Conservation (phyloP, 1,284 basidiomycete genomes). For the Polyporus tsugae region DNA sequence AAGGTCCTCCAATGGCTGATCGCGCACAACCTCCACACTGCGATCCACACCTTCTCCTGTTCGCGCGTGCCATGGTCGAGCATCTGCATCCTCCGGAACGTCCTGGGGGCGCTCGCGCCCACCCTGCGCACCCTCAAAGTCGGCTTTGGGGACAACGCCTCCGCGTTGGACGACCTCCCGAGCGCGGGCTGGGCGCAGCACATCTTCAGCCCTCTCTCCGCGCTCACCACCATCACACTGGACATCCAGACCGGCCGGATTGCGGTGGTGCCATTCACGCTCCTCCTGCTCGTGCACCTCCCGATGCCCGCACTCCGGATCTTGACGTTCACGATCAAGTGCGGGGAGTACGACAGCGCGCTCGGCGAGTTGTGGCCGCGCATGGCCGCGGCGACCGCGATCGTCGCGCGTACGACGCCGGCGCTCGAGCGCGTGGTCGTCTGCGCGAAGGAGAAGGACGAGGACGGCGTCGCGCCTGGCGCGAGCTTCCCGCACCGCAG, state of each 20-base stretch:
- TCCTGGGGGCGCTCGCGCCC: conserved; percentile 23
- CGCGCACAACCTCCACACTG: conserved; percentile 20
- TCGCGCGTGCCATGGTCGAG: conserved; percentile 24
- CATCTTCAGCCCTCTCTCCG: conserved; percentile 21
- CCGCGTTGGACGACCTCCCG: conserved; percentile 8
- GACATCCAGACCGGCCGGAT: conserved; percentile 28
- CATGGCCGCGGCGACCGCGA: conserved; percentile 24
- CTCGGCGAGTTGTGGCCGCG: conserved; percentile 20
- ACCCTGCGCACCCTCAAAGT: conserved; percentile 24
- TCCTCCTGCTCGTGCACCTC: conserved; percentile 27
- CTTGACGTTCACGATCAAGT: conserved; percentile 25
- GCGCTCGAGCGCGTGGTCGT: conserved; percentile 15
- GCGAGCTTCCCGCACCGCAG: conserved; percentile 7
- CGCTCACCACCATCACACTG: conserved; percentile 27
- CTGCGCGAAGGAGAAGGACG: conserved; percentile 10
- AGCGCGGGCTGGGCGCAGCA: conserved; percentile 13
- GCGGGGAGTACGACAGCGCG: conserved; percentile 26
- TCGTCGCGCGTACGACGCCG: conserved; percentile 17
- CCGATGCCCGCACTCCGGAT: conserved; percentile 24
- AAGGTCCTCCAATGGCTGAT: conserved; percentile 30
- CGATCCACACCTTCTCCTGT: conserved; percentile 25
- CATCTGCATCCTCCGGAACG: conserved; percentile 17
- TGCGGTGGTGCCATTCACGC: conserved; percentile 27
- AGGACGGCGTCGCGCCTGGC: conserved; percentile 9
- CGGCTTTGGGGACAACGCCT: conserved; percentile 22